Evolutionary conservation across 2,329 filamentous ascomycete species (phyloP).

Genomic region (Ascocoryne sarcoides): DNA sequence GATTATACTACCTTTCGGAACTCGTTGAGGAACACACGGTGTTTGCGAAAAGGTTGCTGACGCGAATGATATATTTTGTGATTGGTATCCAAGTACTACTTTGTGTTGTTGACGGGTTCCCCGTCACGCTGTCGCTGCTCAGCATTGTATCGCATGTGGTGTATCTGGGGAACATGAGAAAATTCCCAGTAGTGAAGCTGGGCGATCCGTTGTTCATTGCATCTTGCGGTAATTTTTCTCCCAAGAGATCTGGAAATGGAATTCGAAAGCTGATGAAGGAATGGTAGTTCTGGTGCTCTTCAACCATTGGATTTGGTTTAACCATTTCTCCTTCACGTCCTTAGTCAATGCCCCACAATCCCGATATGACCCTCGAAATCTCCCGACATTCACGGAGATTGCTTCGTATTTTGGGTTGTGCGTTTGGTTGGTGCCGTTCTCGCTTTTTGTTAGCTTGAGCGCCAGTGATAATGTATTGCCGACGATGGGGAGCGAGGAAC

Average conservation of each 20-base stretch:
- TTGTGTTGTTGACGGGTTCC: slow-evolving; percentile 76
- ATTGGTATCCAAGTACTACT: slow-evolving; percentile 68
- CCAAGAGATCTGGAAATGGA: neutral
- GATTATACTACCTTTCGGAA: slow-evolving; percentile 95
- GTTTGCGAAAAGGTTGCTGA: slow-evolving; percentile 77
- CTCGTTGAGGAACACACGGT: slow-evolving; percentile 97
- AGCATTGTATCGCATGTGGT: slow-evolving; percentile 74
- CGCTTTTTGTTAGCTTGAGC: slow-evolving; percentile 86
- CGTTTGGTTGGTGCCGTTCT: slow-evolving; percentile 94
- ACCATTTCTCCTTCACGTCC: slow-evolving; percentile 68
- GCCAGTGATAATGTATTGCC: slow-evolving; percentile 93
- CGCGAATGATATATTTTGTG: slow-evolving; percentile 74
- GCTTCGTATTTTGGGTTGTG: slow-evolving; percentile 93
- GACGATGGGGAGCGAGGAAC: slow-evolving; percentile 72
- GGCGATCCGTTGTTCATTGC: slow-evolving; percentile 78
- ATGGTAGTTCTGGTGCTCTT: slow-evolving; percentile 63
- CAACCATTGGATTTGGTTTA: slow-evolving; percentile 96
- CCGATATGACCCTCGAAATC: slow-evolving; percentile 53
- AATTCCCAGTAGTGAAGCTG: slow-evolving; percentile 71
- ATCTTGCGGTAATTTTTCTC: slow-evolving; percentile 60
- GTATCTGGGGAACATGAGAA: slow-evolving; percentile 78
- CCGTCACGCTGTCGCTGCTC: slow-evolving; percentile 62
- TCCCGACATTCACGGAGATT: slow-evolving; percentile 87
- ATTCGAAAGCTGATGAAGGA: slow-evolving; percentile 14
- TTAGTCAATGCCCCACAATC: slow-evolving; percentile 45